Base-by-base conservation (phyloP, 2,329 filamentous ascomycete genomes). In the Colletotrichum simmondsii region DNA sequence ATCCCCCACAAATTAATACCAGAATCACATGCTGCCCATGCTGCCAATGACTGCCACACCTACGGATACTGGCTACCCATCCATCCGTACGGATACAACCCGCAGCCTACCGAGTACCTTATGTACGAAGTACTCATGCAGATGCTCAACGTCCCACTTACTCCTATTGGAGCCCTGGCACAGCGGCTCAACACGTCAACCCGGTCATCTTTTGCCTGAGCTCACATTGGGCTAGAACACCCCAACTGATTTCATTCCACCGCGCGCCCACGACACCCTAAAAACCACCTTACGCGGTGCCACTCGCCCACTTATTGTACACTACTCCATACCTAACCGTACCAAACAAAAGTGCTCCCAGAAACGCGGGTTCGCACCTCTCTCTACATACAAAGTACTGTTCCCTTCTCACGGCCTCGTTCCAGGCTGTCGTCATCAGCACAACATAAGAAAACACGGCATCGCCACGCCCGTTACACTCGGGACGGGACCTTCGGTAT, bases 161-260 rank as follows among this genome's bases (percentile, higher is more conserved):
- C 70, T 72, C 66, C 66, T 68, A 65, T 65, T 72, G 59, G 65
- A 65, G 59, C 66, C 70, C 70, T 70, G 66, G 61, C 66, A 49
- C 66, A 54, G 71, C 66, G 71, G 71, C 71, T 72, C 70, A 72
- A 72, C 70, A 72, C 28, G 46, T 65, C 71, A 72, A 72, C 66
- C 70, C 66, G 52, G 66, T 56, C 42, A 59, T 53, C 19, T 14
- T n/a, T 35, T 46, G 35, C 24, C 57, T 56, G 35, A 65, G 52
- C 52, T 49, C 10, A 49, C 42, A 49, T 49, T 49, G 42, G 42
- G 42, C 30, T 65, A 57, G 32, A 65, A 19, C 52, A 56, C 62
- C 61, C 61, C 61, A 64, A 54, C 61, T 64, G 61, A 64, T 35
- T 64, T 26, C 16, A 11, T 64, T 30, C 46, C 28, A 49, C 42